Conservation (phyloP, 2,329 filamentous ascomycete species). For the Fusarium sp. region DNA sequence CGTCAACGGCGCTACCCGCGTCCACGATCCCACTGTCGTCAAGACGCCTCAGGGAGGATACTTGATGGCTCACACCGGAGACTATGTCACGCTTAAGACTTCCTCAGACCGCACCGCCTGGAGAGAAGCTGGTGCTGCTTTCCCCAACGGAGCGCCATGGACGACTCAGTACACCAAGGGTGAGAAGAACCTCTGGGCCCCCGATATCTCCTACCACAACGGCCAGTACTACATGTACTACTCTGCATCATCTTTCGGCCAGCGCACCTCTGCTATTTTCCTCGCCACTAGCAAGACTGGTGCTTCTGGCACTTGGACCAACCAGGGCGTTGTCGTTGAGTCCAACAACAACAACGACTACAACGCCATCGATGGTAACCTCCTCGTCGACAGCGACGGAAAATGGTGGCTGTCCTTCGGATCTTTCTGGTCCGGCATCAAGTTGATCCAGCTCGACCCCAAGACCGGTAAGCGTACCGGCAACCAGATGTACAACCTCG, state of each 20-base stretch:
- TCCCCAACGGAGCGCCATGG: slow-evolving; percentile 50
- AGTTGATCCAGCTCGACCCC: slow-evolving; percentile 46
- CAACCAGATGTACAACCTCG: slow-evolving; percentile 44
- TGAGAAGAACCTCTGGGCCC: slow-evolving; percentile 59
- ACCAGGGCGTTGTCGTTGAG: slow-evolving; percentile 48
- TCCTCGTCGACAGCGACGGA: slow-evolving; percentile 45
- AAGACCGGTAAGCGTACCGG: slow-evolving; percentile 44
- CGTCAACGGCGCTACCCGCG: slow-evolving; percentile 44
- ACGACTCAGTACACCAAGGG: slow-evolving; percentile 48
- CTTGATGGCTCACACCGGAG: slow-evolving; percentile 45
- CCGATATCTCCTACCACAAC: slow-evolving; percentile 61
- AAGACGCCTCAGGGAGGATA: slow-evolving; percentile 48
- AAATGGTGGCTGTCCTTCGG: slow-evolving; percentile 51
- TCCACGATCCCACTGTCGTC: slow-evolving; percentile 49
- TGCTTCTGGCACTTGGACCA: slow-evolving; percentile 48
- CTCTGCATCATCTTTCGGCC: slow-evolving; percentile 49
- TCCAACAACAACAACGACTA: slow-evolving; percentile 40
- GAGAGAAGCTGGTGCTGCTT: slow-evolving; percentile 47
- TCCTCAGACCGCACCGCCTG: slow-evolving; percentile 50
- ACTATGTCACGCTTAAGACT: slow-evolving; percentile 49
- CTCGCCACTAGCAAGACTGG: slow-evolving; percentile 49
- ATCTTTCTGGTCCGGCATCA: slow-evolving; percentile 51
- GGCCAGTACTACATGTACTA: slow-evolving; percentile 51
- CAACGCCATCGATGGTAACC: slow-evolving; percentile 50
- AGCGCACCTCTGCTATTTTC: slow-evolving; percentile 48